Evolutionary conservation across 2,329 filamentous ascomycete genomes (phyloP), one percentile per base, ranked within the genome.

Genomic region (Huntiella moniliformis): DNA sequence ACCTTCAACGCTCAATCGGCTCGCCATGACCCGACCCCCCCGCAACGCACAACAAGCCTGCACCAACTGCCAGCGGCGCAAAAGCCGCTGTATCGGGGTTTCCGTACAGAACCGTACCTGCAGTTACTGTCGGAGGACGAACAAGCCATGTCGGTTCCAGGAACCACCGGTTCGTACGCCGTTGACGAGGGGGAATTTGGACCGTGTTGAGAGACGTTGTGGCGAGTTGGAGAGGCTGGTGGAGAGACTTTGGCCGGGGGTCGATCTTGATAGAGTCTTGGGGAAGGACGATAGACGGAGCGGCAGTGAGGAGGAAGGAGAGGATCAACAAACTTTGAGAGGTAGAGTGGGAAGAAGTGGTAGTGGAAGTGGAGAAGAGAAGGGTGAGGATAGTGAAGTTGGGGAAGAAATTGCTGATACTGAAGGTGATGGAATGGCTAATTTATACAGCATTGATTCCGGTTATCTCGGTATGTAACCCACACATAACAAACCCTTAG

Each of bases 121-220:
- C 41, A 52, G 53, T 8, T 61, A 59, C 39, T 59, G 56, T 51
- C 50, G 47, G 31, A 53, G 52, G 33, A 50, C 56, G 7, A 54
- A 56, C 16, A 60, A 59, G 41, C 51, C 51, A 4, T 61, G 59
- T 44, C 55, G 54, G 34, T 61, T 61, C 39, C 55, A 57, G 35
- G 53, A 53, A n/a, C 58, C 56, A 5, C 56, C 58, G 1, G 51
- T 54, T n/a, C 54, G 58, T n/a, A 60, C 60, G 18, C 54, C 58
- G 8, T 47, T 61, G 42, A 62, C 57, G 3, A 51, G 60, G n/a
- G 56, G 56, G 45, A 62, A 62, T 44, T 54, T 61, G 4, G 57
- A 61, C 45, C 53, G 53, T 11, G 56, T 55, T 2, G 56, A 62
- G 45, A 48, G 44, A 32, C 22, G 44, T 6, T 46, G 44, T 41